These are phyloP conservation scores for carrot (Daucus carota) DNA, from an alignment of 129 eudicot genomes.

Conservation along the genomic window DNA sequence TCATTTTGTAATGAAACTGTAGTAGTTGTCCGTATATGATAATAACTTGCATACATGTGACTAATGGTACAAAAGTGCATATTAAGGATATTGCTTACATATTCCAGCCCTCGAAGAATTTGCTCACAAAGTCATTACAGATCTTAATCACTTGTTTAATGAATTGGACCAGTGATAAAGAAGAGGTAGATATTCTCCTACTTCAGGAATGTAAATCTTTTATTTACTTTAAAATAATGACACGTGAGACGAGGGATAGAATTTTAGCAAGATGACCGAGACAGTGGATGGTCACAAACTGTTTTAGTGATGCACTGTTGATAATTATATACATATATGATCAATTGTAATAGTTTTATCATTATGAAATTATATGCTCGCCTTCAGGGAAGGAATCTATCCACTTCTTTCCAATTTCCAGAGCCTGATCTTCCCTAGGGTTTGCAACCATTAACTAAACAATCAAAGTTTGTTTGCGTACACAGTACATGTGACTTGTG, in stretches of 20 bases:
- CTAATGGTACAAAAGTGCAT: neutral
- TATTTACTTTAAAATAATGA: conserved; percentile 3
- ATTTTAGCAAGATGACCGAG: conserved; percentile 75
- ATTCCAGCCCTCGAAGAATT: neutral
- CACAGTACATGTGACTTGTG: conserved; percentile 3
- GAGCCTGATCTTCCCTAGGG: conserved; percentile 78
- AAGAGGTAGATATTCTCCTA: neutral
- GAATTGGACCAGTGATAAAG: neutral
- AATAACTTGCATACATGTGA: neutral
- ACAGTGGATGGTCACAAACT: conserved; percentile 32
- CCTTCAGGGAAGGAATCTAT: conserved; percentile 56
- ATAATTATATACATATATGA: neutral
- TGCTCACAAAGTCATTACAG: neutral
- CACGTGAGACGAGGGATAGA: conserved; percentile 55
- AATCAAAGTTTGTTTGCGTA: neutral
- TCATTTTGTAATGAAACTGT: neutral
- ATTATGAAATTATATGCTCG: conserved; percentile 48
- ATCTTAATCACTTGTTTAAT: neutral
- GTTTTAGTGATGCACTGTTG: conserved; percentile 5
- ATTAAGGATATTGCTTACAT: too few species aligned
- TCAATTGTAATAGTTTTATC: conserved; percentile 11
- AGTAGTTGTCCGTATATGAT: neutral
- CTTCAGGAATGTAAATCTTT: neutral
- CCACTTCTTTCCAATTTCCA: conserved; percentile 66
- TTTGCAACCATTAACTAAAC: conserved; percentile 12